These are phyloP conservation scores for Arthrobotrys sinensis DNA, from an alignment of 2,329 filamentous ascomycete species.

Conservation along the genomic window DNA sequence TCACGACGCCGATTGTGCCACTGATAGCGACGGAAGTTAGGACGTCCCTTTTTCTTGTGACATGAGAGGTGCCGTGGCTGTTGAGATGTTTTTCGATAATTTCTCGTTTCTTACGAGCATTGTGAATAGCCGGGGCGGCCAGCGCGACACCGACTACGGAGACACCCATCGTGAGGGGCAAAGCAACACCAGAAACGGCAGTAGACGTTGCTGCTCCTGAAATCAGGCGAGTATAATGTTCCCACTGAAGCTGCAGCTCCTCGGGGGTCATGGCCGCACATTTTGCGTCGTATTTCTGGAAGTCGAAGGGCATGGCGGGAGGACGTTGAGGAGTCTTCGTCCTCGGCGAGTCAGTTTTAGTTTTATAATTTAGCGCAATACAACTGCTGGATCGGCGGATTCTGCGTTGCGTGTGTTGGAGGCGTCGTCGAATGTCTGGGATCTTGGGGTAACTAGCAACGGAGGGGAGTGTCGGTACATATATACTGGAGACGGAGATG, in stretches of 20 bases:
- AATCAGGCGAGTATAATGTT: conserved; percentile 69
- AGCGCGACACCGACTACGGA: conserved; percentile 68
- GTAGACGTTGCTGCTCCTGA: conserved; percentile 68
- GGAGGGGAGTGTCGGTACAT: too few species aligned
- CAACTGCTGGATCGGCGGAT: too few species aligned
- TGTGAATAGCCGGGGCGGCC: conserved; percentile 68
- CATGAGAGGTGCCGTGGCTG: conserved; percentile 66
- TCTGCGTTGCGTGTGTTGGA: conserved; percentile 21
- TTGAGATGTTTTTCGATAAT: conserved; percentile 68
- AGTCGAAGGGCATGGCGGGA: conserved; percentile 68
- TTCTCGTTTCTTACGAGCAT: conserved; percentile 69
- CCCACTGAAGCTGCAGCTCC: conserved; percentile 68
- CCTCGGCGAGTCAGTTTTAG: too few species aligned
- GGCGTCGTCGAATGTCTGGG: conserved; percentile 1
- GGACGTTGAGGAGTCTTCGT: too few species aligned
- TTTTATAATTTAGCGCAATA: too few species aligned
- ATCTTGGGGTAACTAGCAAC: not conserved
- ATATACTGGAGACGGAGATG: not conserved
- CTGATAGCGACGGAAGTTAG: conserved; percentile 68
- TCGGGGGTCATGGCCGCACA: conserved; percentile 67
- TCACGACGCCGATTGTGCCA: conserved; percentile 67
- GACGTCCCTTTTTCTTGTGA: conserved; percentile 68
- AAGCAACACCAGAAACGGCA: conserved; percentile 67
- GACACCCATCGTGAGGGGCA: conserved; percentile 68
- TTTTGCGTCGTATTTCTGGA: conserved; percentile 68